phyloP scores from a whole-genome alignment of 345 rosid genomes.

The Syzygium jambos region DNA sequence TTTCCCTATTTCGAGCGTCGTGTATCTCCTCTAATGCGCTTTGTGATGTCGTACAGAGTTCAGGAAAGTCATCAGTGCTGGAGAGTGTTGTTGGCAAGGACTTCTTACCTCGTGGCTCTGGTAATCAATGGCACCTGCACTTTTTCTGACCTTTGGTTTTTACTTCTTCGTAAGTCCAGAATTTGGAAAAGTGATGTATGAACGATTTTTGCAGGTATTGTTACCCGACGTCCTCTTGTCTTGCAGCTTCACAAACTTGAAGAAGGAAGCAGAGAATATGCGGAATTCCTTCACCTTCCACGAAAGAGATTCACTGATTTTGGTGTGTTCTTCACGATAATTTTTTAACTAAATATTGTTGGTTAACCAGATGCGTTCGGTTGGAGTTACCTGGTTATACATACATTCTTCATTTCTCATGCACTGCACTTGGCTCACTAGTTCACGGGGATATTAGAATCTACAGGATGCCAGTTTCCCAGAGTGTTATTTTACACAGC shows the following conservation, averaged over 20 bases:
- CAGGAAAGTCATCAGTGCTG: conserved; percentile 97
- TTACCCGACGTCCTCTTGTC: conserved; percentile 94
- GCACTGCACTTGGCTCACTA: not conserved
- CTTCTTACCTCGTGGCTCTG: conserved; percentile 99
- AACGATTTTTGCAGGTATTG: conserved; percentile 53
- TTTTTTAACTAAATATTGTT: not conserved
- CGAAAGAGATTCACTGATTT: conserved; percentile 85
- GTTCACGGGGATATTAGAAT: not conserved
- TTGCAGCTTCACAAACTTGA: conserved; percentile 95
- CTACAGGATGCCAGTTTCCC: not conserved
- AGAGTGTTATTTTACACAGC: not conserved
- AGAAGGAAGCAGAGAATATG: conserved; percentile 90
- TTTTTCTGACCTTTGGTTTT: not conserved
- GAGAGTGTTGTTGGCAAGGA: conserved; percentile 98
- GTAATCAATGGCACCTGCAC: conserved; percentile 17
- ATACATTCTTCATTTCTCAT: not conserved
- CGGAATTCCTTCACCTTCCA: conserved; percentile 92
- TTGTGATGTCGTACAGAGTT: conserved; percentile 45
- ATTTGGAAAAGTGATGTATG: not conserved
- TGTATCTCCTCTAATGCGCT: not conserved
- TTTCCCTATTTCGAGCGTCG: not conserved
- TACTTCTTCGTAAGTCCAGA: accelerated
- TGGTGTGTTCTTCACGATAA: conserved; percentile 23
- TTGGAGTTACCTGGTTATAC: not conserved
- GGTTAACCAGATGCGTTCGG: not conserved